phyloP scores from a whole-genome alignment of 495 filamentous ascomycete species.

The Terfezia claveryi region DNA sequence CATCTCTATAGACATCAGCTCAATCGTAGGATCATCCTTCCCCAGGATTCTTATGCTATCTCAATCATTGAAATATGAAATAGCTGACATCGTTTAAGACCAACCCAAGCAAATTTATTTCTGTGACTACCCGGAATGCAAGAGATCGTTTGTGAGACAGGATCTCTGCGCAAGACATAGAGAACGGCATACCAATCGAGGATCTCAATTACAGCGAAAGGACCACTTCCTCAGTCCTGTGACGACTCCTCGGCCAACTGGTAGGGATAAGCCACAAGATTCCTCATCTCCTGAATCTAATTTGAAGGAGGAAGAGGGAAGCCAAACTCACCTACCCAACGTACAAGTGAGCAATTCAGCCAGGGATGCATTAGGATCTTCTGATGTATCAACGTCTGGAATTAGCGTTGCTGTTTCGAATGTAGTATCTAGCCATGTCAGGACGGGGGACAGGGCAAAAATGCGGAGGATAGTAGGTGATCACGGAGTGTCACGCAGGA shows the following conservation, averaged over 20 bases:
- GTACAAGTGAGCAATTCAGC: background rate
- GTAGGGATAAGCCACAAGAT: constrained; percentile 14
- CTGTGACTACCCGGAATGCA: constrained; percentile 84
- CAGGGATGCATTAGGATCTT: background rate
- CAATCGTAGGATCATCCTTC: constrained; percentile 41
- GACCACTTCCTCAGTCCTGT: constrained; percentile 39
- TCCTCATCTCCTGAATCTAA: constrained; percentile 27
- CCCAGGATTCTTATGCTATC: background rate
- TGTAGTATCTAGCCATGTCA: background rate
- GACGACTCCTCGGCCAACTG: constrained; percentile 12
- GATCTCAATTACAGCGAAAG: constrained; percentile 57
- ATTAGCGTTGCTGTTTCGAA: background rate
- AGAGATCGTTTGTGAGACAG: constrained; percentile 77
- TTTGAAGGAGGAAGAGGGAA: constrained; percentile 23
- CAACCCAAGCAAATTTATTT: constrained; percentile 83
- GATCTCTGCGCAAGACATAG: constrained; percentile 85
- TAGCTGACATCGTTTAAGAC: constrained; percentile 26
- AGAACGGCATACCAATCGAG: constrained; percentile 87
- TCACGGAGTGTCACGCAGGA: background rate
- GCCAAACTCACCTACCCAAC: constrained; percentile 8
- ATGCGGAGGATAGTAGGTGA: background rate
- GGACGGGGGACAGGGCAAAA: background rate
- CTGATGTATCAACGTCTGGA: background rate
- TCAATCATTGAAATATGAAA: background rate
- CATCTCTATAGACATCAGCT: constrained; percentile 93